Evolutionary conservation across 345 rosid genomes (phyloP), one percentile per base, ranked within the genome.

Genomic region (Atalantia buxifolia): DNA sequence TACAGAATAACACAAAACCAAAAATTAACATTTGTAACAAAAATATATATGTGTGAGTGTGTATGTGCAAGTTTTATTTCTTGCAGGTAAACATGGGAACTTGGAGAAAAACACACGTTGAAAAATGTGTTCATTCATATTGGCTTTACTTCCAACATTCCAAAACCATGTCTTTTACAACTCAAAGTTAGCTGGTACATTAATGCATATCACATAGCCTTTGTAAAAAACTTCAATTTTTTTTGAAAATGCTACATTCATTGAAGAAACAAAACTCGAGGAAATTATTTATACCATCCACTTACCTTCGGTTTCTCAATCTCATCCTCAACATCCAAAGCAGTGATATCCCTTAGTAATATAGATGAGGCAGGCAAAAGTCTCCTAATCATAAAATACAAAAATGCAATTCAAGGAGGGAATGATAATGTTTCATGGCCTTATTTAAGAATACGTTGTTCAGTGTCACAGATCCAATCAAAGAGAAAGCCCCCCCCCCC

Each of bases 341-440:
- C 78, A 77, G 82, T 84, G 72, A 94, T 81, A 73, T 95, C 91
- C 85, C 90, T 88, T 24, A 93, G 80, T 78, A 96, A 76, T 45
- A 88, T 79, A 12, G 97, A 87, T 65, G 95, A 86, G 48, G 91
- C 92, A 74, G 97, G 99, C 86, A 87, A 66, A 71, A 93, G 90
- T 82, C 94, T 92, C 95, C 98, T 95, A 87, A 31, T 67, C 31
- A 18, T 66, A n/a, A 27, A 40, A 69, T 50, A 36, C 2, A 24
- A 30, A 14, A 57, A 45, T 1, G 10, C 22, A 24, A 48, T 73
- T 64, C 25, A 68, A 36, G 25, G 22, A 45, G 22, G 31, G 22
- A 28, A 53, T 31, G 6, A n/a, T 36, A 19, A 50, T 53, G 53
- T 48, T 33, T 48, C 6, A 33, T 48, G 30, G 7, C 21, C 38